phyloP scores from a whole-genome alignment of 2,329 filamentous ascomycete species.

The Fusarium sterilihyphosum region DNA sequence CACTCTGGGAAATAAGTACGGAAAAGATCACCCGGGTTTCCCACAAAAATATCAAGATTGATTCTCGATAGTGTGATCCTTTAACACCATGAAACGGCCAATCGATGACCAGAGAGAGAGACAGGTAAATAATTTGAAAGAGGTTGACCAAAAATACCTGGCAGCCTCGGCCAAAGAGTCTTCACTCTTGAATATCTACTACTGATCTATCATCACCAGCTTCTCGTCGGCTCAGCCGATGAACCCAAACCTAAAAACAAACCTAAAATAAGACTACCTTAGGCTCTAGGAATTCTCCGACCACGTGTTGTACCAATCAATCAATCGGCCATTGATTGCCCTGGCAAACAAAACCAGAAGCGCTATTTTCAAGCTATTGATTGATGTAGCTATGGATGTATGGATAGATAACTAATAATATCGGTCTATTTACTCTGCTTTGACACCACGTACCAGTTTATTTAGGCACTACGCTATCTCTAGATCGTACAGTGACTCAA shows the following conservation, averaged over 20 bases:
- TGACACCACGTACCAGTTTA: not conserved
- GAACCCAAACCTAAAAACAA: not conserved
- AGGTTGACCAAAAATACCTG: too few relatives aligned
- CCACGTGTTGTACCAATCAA: not conserved
- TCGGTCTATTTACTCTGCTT: not conserved
- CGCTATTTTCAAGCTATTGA: not conserved
- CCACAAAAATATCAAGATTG: slow-evolving; percentile 13
- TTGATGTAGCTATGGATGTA: not conserved
- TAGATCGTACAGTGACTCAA: not conserved
- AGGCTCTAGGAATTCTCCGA: not conserved
- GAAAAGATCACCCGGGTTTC: slow-evolving; percentile 18
- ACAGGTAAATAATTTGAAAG: too few relatives aligned
- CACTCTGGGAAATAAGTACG: not conserved
- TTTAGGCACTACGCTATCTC: not conserved
- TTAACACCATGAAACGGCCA: not conserved
- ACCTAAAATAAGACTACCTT: not conserved
- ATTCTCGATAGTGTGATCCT: not conserved
- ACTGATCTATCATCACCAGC: not conserved
- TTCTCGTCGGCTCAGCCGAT: not conserved
- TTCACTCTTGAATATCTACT: not conserved
- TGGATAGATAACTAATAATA: too few relatives aligned
- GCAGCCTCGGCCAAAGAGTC: not conserved
- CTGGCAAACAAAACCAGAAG: not conserved
- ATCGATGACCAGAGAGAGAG: not conserved
- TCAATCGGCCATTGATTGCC: not conserved